Conservation (phyloP, 2,329 filamentous ascomycete genomes). For the Orbilia brochopaga region DNA sequence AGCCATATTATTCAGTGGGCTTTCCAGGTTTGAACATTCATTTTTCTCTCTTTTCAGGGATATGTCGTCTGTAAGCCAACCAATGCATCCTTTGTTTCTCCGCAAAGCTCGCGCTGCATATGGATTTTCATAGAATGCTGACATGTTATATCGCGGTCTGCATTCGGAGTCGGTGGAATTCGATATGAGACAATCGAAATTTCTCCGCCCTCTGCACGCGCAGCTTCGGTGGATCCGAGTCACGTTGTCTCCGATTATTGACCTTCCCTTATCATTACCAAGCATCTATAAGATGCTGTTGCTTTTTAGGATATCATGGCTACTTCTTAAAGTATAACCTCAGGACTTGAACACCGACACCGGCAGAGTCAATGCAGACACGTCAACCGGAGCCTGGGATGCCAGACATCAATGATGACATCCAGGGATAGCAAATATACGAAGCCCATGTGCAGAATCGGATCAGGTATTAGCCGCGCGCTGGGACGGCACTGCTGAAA, state of each 20-base stretch:
- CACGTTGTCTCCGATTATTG: not conserved
- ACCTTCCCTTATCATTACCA: not conserved
- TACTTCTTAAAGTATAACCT: too few relatives aligned
- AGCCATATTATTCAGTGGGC: not conserved
- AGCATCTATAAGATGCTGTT: not conserved
- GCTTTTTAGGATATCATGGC: not conserved
- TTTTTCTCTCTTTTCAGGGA: too few relatives aligned
- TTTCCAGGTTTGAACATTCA: too few relatives aligned
- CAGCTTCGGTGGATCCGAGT: not conserved
- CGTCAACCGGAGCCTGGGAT: slow-evolving; percentile 27
- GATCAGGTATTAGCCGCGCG: slow-evolving; percentile 44
- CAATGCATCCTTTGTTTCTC: too few relatives aligned
- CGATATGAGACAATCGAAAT: slow-evolving; percentile 2
- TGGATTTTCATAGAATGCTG: slow-evolving; percentile 5
- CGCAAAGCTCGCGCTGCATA: too few relatives aligned
- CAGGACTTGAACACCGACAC: slow-evolving; percentile 23
- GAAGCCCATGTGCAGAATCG: slow-evolving; percentile 16
- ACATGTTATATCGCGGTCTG: slow-evolving; percentile 32
- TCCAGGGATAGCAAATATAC: slow-evolving; percentile 15
- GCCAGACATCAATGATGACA: slow-evolving; percentile 28
- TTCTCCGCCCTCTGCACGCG: too few relatives aligned
- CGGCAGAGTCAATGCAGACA: slow-evolving; percentile 12
- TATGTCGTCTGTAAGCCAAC: too few relatives aligned
- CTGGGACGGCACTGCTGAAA: slow-evolving; percentile 17
- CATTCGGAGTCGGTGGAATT: slow-evolving; percentile 32